Conservation (phyloP, 768 basidiomycete species). For the Termitomyces sp. region DNA sequence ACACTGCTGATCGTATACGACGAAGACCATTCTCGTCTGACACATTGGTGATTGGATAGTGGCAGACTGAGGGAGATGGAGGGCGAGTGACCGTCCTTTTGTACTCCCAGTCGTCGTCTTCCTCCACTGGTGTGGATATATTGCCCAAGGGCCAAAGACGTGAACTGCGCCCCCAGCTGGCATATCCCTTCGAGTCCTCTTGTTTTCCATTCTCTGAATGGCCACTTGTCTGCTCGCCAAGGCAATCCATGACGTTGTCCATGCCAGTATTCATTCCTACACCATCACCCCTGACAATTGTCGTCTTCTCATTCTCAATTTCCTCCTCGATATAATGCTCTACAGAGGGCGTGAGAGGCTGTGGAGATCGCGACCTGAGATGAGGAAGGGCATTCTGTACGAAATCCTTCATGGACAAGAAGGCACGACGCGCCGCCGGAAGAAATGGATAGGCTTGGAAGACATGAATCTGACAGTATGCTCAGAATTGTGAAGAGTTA, state of each 20-base stretch:
- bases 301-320: conserved; percentile 62
- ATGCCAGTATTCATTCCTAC: conserved; percentile 44
- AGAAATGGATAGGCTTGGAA: conserved; percentile 89
- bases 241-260: conserved; percentile 36
- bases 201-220: conserved; percentile 14
- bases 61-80: conserved; percentile 7
- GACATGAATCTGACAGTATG: conserved; percentile 65
- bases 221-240: conserved; percentile 19
- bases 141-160: conserved; percentile 21
- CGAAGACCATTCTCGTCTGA: conserved; percentile 20
- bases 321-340: conserved; percentile 66
- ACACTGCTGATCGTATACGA: conserved; percentile 32
- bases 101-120: conserved; percentile 20
- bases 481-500: conserved; percentile 3
- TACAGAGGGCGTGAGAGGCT: conserved; percentile 47
- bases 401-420: conserved; percentile 68
- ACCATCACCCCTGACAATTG: conserved; percentile 75
- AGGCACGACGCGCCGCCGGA: conserved; percentile 59
- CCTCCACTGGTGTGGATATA: conserved; percentile 16
- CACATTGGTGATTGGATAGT: neutral
- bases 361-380: conserved; percentile 45
- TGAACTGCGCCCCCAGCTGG: conserved; percentile 16
- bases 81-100: conserved; percentile 7
- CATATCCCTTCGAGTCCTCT: conserved; percentile 8
- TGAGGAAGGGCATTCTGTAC: conserved; percentile 57